These are phyloP conservation scores for Mycena rebaudengoi DNA, from an alignment of 768 basidiomycete genomes.

Conservation along the genomic window DNA sequence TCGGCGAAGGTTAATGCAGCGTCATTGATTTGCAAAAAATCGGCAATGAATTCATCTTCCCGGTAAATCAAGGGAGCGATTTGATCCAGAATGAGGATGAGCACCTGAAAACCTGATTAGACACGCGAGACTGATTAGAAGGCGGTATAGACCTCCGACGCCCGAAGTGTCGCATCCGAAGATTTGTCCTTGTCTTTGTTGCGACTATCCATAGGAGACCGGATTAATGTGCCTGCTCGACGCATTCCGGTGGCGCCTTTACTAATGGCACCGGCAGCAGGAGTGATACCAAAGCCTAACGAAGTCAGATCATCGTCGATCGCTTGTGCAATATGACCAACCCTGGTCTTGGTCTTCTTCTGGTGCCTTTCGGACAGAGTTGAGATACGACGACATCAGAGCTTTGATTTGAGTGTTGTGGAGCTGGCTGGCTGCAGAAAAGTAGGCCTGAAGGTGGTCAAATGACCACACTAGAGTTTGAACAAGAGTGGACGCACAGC, in stretches of 20 bases:
- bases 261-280: conserved; percentile 47
- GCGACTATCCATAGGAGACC: conserved; percentile 73
- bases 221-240: conserved; percentile 87
- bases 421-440: conserved; percentile 83
- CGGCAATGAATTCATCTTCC: conserved; percentile 89
- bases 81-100: conserved; percentile 78
- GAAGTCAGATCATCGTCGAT: not conserved
- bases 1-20: conserved; percentile 92
- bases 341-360: conserved; percentile 84
- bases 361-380: conserved; percentile 66
- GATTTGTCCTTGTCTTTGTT: conserved; percentile 67
- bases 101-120: conserved; percentile 60
- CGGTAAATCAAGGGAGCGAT: conserved; percentile 77
- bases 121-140: not conserved
- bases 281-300: conserved; percentile 56
- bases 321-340: conserved; percentile 43
- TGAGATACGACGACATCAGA: conserved; percentile 65
- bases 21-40: conserved; percentile 93
- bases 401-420: conserved; percentile 85
- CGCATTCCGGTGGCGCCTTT: conserved; percentile 70
- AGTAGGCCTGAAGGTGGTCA: conserved; percentile 78
- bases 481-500: conserved; percentile 63
- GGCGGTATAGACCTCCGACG: conserved; percentile 66
- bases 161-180: conserved; percentile 67
- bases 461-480: not conserved